Conservation (phyloP, 1,139 yeast species). For the Ogataea hybrid region DNA sequence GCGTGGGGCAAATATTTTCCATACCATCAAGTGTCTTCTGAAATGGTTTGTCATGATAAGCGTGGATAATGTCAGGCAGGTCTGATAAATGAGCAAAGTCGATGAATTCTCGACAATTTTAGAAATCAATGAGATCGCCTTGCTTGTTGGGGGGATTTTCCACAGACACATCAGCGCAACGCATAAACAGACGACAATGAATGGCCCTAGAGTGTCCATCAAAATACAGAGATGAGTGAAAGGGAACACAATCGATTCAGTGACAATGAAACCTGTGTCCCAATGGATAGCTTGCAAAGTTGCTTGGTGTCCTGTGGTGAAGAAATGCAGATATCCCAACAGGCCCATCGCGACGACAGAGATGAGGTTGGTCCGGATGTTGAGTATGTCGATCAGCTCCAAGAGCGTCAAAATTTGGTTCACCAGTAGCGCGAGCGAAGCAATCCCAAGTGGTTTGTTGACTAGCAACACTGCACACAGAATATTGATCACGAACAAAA, state of each 20-base stretch:
- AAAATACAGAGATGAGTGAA: constrained; percentile 78
- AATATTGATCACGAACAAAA: constrained; percentile 68
- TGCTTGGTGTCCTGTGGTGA: constrained; percentile 96
- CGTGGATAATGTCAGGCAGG: constrained; percentile 66
- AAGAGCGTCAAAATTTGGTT: constrained; percentile 70
- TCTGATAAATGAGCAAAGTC: constrained; percentile 66
- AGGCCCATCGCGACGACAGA: constrained; percentile 74
- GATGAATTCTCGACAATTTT: constrained; percentile 73
- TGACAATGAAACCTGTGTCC: constrained; percentile 87
- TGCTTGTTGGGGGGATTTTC: constrained; percentile 66
- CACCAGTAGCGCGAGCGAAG: constrained; percentile 67
- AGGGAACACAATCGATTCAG: constrained; percentile 75
- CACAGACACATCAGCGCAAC: constrained; percentile 77
- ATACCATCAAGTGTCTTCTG: constrained; percentile 95
- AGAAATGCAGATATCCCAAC: constrained; percentile 79
- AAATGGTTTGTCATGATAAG: constrained; percentile 83
- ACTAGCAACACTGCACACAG: constrained; percentile 68
- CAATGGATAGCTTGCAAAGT: constrained; percentile 93
- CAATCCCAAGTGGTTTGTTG: constrained; percentile 82
- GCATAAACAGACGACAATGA: constrained; percentile 64
- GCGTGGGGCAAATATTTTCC: constrained; percentile 98
- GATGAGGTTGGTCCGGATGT: constrained; percentile 62
- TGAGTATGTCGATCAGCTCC: constrained; percentile 67
- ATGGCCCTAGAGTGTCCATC: constrained; percentile 85
- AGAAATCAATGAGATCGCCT: constrained; percentile 67